A percentile compares a stretch with the other conserved stretches of the same genome.
Conservation (phyloP, 116 monocot species). For the Dioscorea cayenensis region DNA sequence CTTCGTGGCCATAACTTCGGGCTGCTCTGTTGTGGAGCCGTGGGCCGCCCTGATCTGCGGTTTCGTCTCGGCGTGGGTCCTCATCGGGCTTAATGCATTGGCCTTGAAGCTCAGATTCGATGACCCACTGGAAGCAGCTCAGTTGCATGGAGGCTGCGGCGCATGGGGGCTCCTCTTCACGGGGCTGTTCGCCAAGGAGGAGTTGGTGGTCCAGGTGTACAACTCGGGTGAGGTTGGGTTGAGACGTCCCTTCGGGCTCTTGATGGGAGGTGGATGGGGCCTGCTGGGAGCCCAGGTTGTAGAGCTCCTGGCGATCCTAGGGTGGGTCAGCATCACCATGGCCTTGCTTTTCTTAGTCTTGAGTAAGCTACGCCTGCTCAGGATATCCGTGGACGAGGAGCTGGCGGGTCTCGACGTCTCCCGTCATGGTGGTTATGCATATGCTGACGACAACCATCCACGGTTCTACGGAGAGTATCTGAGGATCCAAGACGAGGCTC, state of each 20-base stretch:
- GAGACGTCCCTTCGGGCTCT: conserved; percentile 22
- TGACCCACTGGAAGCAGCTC: conserved; percentile 43
- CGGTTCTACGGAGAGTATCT: background rate
- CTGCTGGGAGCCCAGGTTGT: conserved; percentile 13
- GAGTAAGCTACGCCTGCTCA: conserved; percentile 20
- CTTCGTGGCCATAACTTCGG: conserved; percentile 37
- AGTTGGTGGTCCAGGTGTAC: conserved; percentile 33
- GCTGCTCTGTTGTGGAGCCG: conserved; percentile 34
- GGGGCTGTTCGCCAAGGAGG: conserved; percentile 30
- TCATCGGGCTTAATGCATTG: conserved; percentile 31
- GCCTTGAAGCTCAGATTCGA: conserved; percentile 25
- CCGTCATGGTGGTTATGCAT: conserved; percentile 35
- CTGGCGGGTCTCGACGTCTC: conserved; percentile 32
- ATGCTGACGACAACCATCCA: background rate
- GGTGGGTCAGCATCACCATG: conserved; percentile 38
- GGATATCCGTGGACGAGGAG: conserved; percentile 29
- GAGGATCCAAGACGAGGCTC: too few relatives aligned
- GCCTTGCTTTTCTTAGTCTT: conserved; percentile 22
- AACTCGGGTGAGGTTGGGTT: background rate
- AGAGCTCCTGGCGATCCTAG: conserved; percentile 6
- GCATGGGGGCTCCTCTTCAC: conserved; percentile 47
- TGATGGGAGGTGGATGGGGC: conserved; percentile 44
- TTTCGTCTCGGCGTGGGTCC: conserved; percentile 27
- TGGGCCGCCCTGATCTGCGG: conserved; percentile 39
- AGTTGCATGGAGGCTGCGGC: conserved; percentile 43